phyloP scores from a whole-genome alignment of 1,284 basidiomycete genomes.

The Porodaedalea pini region DNA sequence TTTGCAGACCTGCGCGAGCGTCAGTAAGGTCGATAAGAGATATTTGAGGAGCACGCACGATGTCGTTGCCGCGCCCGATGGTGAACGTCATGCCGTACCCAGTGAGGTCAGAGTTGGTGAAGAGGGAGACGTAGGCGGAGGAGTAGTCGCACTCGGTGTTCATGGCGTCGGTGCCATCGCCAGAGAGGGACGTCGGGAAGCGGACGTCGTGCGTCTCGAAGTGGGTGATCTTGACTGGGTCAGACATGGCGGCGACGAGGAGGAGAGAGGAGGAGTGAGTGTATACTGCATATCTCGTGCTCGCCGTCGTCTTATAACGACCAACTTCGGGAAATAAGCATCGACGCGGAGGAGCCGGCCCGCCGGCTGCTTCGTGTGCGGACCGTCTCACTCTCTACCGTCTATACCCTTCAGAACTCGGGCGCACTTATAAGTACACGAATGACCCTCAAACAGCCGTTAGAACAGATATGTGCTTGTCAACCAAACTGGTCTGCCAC shows the following conservation, averaged over 20 bases:
- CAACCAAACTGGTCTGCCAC: too few relatives aligned
- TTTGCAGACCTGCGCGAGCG: slow-evolving; percentile 58
- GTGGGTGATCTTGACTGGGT: slow-evolving; percentile 44
- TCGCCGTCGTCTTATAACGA: too few relatives aligned
- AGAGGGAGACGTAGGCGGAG: slow-evolving; percentile 82
- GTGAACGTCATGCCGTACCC: slow-evolving; percentile 97
- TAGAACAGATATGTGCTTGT: too few relatives aligned
- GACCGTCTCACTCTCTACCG: too few relatives aligned
- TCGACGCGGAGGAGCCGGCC: too few relatives aligned
- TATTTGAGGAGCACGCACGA: slow-evolving; percentile 44
- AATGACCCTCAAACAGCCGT: too few relatives aligned
- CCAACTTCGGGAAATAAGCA: too few relatives aligned
- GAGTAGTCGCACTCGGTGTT: slow-evolving; percentile 96
- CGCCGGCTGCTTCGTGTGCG: too few relatives aligned
- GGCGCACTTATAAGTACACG: too few relatives aligned
- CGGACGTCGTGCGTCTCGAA: slow-evolving; percentile 67
- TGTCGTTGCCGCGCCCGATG: slow-evolving; percentile 94
- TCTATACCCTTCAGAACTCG: too few relatives aligned
- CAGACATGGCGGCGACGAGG: not conserved
- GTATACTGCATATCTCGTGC: too few relatives aligned
- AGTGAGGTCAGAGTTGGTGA: slow-evolving; percentile 68
- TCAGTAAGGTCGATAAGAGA: not conserved
- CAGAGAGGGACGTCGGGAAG: slow-evolving; percentile 79
- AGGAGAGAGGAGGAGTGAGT: not conserved
- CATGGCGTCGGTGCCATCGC: slow-evolving; percentile 90